phyloP scores from a whole-genome alignment of 805 yeast genomes.

The Candida methanosorbosa region DNA sequence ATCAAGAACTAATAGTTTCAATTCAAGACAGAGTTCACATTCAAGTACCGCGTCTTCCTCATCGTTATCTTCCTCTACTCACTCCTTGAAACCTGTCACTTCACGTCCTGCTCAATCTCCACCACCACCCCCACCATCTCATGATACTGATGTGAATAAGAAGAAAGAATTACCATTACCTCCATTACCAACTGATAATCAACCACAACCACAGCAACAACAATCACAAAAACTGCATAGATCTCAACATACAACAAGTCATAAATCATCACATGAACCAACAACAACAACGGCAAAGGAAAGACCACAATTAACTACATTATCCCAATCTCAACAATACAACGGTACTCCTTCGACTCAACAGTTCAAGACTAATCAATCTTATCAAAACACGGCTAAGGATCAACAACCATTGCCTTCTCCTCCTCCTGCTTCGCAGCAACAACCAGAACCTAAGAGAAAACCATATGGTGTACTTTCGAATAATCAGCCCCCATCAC shows the following conservation, averaged over 20 bases:
- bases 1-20: too few species aligned
- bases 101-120: constrained; percentile 4
- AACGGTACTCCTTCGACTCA: too few species aligned
- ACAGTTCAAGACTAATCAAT: too few species aligned
- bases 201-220: too few species aligned
- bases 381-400: too few species aligned
- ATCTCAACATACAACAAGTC: too few species aligned
- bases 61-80: neutral
- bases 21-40: neutral
- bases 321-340: too few species aligned
- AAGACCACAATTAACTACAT: too few species aligned
- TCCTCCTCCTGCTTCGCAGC: neutral
- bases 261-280: too few species aligned
- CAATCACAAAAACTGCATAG: too few species aligned
- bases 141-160: neutral
- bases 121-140: constrained; percentile 1
- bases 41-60: neutral
- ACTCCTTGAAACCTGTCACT: constrained; percentile 1
- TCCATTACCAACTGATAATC: constrained; percentile 2
- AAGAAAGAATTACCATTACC: neutral
- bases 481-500: neutral
- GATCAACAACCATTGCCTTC: constrained; percentile 7
- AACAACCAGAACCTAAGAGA: constrained; percentile 2
- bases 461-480: constrained; percentile 5
- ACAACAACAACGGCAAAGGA: too few species aligned